Percentiles rank a stretch among this genome's conserved stretches.
Conservation (phyloP, 1,284 basidiomycete species). For the Trichosporon inkin region DNA sequence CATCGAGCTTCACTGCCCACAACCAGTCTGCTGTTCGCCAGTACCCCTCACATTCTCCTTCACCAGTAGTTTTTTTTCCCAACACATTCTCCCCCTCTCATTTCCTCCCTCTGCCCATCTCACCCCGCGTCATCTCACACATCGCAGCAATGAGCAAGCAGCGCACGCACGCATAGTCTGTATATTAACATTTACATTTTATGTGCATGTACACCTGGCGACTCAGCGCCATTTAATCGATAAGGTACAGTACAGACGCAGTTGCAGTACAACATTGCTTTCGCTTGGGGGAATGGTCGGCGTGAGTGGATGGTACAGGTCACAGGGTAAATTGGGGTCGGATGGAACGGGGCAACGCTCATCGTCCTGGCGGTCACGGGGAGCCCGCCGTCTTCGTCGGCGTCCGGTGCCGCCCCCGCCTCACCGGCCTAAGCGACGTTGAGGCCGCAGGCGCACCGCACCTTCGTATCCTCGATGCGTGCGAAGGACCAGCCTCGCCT, state of each 20-base stretch:
- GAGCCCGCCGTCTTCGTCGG: neutral
- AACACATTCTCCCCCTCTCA: neutral
- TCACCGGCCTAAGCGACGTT: neutral
- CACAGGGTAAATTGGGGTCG: no score
- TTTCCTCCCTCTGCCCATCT: neutral
- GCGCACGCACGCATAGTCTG: conserved; percentile 3
- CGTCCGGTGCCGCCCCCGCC: neutral
- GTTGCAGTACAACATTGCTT: no score
- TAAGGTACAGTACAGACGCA: no score
- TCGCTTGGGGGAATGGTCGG: no score
- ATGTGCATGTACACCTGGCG: conserved; percentile 5
- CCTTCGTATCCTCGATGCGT: conserved; percentile 2
- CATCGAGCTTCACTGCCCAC: no score
- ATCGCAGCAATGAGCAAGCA: neutral
- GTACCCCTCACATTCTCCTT: neutral
- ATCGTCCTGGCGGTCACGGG: neutral
- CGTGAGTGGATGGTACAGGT: no score
- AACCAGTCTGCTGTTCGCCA: no score
- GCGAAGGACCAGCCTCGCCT: neutral
- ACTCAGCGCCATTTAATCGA: neutral
- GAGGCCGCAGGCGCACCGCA: conserved; percentile 1
- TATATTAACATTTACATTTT: conserved; percentile 6
- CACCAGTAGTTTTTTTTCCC: neutral
- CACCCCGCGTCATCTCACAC: neutral
- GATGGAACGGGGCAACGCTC: neutral